phyloP scores from a whole-genome alignment of 2,329 filamentous ascomycete species.

The Myrmaecium sp. region DNA sequence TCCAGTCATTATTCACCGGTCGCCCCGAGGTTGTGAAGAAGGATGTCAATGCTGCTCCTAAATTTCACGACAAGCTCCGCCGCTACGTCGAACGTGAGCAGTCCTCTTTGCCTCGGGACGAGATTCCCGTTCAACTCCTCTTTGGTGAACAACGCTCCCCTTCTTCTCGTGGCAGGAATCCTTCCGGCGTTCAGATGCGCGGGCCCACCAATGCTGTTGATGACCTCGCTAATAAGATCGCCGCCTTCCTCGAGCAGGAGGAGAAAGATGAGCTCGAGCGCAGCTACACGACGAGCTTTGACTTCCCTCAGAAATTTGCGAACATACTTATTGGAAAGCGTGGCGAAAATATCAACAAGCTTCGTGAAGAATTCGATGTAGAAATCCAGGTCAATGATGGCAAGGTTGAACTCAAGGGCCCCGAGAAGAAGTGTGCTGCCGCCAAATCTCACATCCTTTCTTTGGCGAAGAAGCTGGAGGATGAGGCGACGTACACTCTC shows the following conservation, averaged over 20 bases:
- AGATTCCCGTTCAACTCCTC: slow-evolving; percentile 39
- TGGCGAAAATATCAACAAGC: slow-evolving; percentile 51
- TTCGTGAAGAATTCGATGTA: slow-evolving; percentile 53
- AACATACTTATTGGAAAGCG: slow-evolving; percentile 61
- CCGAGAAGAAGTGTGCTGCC: slow-evolving; percentile 81
- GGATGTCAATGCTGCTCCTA: slow-evolving; percentile 36
- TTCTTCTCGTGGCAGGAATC: slow-evolving; percentile 38
- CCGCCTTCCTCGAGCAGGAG: slow-evolving; percentile 69
- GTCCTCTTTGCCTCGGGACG: slow-evolving; percentile 27
- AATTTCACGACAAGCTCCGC: slow-evolving; percentile 47
- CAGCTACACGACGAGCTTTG: slow-evolving; percentile 69
- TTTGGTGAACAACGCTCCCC: slow-evolving; percentile 27
- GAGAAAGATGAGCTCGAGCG: slow-evolving; percentile 88
- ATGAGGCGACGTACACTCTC: slow-evolving; percentile 72
- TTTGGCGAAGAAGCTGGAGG: slow-evolving; percentile 67
- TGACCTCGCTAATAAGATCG: slow-evolving; percentile 53
- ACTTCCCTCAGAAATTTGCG: slow-evolving; percentile 88
- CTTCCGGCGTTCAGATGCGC: slow-evolving; percentile 46
- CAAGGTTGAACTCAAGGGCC: slow-evolving; percentile 88
- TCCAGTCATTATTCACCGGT: slow-evolving; percentile 35
- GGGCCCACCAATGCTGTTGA: slow-evolving; percentile 61
- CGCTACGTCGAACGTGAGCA: slow-evolving; percentile 42
- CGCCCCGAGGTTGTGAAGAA: slow-evolving; percentile 38
- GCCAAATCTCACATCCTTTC: slow-evolving; percentile 68
- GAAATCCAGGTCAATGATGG: slow-evolving; percentile 84